A percentile compares a stretch with the other conserved stretches of the same genome.
Evolutionary conservation across 805 yeast species (phyloP).

Genomic region (Cyberlindnera mississippiensis): DNA sequence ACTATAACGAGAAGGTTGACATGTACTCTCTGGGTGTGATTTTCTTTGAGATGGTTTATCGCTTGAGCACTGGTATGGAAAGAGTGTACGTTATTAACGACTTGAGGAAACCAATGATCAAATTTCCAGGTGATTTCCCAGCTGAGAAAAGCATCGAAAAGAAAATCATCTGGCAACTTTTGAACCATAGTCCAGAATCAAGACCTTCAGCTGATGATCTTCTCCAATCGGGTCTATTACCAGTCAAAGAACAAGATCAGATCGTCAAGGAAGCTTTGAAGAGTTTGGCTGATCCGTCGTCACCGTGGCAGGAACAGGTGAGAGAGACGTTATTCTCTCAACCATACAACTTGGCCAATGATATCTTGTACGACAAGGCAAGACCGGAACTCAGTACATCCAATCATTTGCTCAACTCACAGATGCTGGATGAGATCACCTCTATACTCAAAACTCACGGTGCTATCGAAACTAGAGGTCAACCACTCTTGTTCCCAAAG

Average conservation of each 20-base stretch:
- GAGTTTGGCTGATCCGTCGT: conserved; percentile 81
- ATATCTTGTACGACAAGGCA: conserved; percentile 68
- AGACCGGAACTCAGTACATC: conserved; percentile 29
- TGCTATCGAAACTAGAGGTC: conserved; percentile 69
- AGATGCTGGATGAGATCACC: conserved; percentile 57
- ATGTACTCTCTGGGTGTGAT: conserved; percentile 94
- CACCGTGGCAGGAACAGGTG: conserved; percentile 93
- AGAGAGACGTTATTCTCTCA: conserved; percentile 81
- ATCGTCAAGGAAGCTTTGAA: conserved; percentile 83
- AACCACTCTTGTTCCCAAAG: conserved; percentile 74
- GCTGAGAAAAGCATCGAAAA: conserved; percentile 53
- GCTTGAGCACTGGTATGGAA: conserved; percentile 91
- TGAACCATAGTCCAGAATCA: conserved; percentile 73
- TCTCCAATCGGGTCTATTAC: conserved; percentile 76
- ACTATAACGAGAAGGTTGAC: conserved; percentile 92
- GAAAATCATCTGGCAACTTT: conserved; percentile 58
- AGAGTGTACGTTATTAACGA: conserved; percentile 68
- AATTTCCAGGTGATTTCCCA: conserved; percentile 70
- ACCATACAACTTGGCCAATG: conserved; percentile 81
- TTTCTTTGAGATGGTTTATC: conserved; percentile 90
- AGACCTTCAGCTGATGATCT: conserved; percentile 80
- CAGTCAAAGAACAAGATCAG: conserved; percentile 87
- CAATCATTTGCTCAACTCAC: conserved; percentile 55
- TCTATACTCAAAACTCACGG: conserved; percentile 76
- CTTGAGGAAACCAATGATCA: conserved; percentile 54